Percentiles rank a stretch among this genome's conserved stretches.
phyloP scores from a whole-genome alignment of 371 early-diverging fungal genomes.

The Mucor piriformis region DNA sequence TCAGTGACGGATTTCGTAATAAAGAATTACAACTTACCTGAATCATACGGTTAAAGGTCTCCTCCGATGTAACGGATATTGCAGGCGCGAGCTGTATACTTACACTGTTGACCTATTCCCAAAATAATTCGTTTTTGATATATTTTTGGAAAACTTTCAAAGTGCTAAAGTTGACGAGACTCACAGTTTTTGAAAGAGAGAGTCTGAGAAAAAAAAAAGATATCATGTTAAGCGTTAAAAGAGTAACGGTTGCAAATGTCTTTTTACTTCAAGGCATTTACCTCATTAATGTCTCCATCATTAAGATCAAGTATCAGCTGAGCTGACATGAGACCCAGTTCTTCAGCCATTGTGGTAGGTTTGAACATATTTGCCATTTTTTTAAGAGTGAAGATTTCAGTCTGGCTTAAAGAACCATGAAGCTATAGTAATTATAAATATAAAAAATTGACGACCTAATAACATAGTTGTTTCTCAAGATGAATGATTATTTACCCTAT shows the following conservation, averaged over 20 bases:
- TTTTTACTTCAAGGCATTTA: slow-evolving; percentile 18
- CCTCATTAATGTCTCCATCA: slow-evolving; percentile 11
- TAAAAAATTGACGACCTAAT: slow-evolving; percentile 16
- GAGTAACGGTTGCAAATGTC: slow-evolving; percentile 8
- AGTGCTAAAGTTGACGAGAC: slow-evolving; percentile 10
- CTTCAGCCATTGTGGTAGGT: slow-evolving; percentile 16
- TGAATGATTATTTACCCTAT: slow-evolving; percentile 16
- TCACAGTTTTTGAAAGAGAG: slow-evolving; percentile 16
- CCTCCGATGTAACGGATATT: slow-evolving; percentile 17
- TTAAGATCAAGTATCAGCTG: slow-evolving; percentile 14
- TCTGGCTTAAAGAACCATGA: slow-evolving; percentile 17
- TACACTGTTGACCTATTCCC: slow-evolving; percentile 13
- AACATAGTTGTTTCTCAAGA: slow-evolving; percentile 16
- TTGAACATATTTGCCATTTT: slow-evolving; percentile 15
- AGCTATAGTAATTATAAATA: slow-evolving; percentile 17
- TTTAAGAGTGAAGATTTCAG: slow-evolving; percentile 11
- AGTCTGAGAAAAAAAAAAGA: slow-evolving; percentile 16
- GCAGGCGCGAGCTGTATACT: slow-evolving; percentile 16
- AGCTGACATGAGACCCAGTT: slow-evolving; percentile 13
- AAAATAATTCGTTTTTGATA: slow-evolving; percentile 14
- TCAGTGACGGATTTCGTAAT: slow-evolving; percentile 15
- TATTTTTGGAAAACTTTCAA: slow-evolving; percentile 19
- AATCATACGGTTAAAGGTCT: slow-evolving; percentile 14
- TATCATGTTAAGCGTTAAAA: slow-evolving; percentile 9
- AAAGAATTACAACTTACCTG: slow-evolving; percentile 19